These are phyloP conservation scores for Pluteus cervinus DNA, from an alignment of 768 basidiomycete species.

Conservation along the genomic window DNA sequence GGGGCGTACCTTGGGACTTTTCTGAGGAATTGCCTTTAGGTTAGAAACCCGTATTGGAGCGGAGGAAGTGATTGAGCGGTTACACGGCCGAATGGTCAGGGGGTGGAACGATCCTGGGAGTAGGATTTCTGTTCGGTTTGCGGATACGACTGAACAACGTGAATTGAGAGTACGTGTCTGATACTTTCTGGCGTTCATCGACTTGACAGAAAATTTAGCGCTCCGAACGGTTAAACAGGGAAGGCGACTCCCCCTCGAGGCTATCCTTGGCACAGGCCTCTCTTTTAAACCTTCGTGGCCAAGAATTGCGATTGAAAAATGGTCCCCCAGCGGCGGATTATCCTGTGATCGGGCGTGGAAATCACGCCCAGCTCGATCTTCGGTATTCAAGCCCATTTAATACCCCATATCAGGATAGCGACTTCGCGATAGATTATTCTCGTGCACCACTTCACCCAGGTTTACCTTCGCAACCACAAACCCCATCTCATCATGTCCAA, in stretches of 20 bases:
- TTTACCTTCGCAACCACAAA: constrained; percentile 1
- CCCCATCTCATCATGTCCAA: background rate
- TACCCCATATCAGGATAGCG: background rate
- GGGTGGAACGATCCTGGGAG: constrained; percentile 76
- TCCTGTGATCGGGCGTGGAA: constrained; percentile 7
- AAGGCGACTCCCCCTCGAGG: constrained; percentile 59
- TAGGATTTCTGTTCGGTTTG: constrained; percentile 74
- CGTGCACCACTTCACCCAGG: constrained; percentile 19
- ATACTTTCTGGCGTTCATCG: constrained; percentile 4
- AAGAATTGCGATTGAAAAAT: constrained; percentile 37
- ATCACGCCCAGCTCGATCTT: background rate
- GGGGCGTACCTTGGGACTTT: constrained; percentile 5
- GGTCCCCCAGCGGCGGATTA: constrained; percentile 11
- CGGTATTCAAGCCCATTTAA: constrained; percentile 4
- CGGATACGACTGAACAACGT: constrained; percentile 72
- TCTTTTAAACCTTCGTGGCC: constrained; percentile 67
- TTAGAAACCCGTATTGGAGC: constrained; percentile 68
- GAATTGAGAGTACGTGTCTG: constrained; percentile 57
- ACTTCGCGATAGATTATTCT: constrained; percentile 35
- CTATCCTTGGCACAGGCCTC: constrained; percentile 78
- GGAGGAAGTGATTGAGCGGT: constrained; percentile 69
- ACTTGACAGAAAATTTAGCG: constrained; percentile 33
- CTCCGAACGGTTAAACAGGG: constrained; percentile 51
- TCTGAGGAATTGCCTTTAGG: constrained; percentile 26
- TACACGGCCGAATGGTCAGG: constrained; percentile 76